Percentiles rank a stretch among this genome's conserved stretches.
Conservation (phyloP, 2,329 filamentous ascomycete genomes). For the Pestalotiopsis sp. region DNA sequence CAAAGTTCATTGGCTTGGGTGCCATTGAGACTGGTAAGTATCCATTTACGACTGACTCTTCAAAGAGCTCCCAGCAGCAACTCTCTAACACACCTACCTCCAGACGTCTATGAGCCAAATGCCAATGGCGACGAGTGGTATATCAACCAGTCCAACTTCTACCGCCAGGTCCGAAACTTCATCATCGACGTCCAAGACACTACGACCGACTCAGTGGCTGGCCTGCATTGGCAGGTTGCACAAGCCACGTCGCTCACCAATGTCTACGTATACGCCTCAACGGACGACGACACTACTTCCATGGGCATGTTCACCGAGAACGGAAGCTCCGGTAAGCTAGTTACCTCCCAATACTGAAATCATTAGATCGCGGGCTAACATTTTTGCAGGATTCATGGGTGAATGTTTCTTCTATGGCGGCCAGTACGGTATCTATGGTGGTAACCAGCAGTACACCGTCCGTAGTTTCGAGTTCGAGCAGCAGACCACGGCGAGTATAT, state of each 20-base stretch:
- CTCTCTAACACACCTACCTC: not conserved
- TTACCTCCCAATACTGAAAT: not conserved
- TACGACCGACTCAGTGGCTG: not conserved
- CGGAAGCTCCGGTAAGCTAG: not conserved
- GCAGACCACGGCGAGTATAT: not conserved
- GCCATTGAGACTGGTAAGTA: not conserved
- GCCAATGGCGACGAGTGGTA: not conserved
- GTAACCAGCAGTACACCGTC: not conserved
- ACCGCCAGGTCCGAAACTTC: not conserved
- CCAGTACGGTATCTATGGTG: not conserved
- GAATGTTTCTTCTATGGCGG: not conserved
- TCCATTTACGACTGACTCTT: not conserved
- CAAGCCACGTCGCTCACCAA: not conserved
- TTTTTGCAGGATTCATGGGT: not conserved
- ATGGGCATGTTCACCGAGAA: not conserved
- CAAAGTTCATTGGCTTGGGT: not conserved
- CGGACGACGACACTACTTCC: too few species aligned
- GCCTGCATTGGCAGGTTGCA: not conserved
- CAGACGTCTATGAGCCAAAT: not conserved
- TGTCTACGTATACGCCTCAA: not conserved
- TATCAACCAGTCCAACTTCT: not conserved
- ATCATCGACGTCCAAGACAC: not conserved
- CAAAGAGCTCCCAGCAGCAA: not conserved
- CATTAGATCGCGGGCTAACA: not conserved
- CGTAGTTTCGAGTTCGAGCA: not conserved